Conservation (phyloP, 2,329 filamentous ascomycete genomes). For the Fusarium tanahbumbuense region DNA sequence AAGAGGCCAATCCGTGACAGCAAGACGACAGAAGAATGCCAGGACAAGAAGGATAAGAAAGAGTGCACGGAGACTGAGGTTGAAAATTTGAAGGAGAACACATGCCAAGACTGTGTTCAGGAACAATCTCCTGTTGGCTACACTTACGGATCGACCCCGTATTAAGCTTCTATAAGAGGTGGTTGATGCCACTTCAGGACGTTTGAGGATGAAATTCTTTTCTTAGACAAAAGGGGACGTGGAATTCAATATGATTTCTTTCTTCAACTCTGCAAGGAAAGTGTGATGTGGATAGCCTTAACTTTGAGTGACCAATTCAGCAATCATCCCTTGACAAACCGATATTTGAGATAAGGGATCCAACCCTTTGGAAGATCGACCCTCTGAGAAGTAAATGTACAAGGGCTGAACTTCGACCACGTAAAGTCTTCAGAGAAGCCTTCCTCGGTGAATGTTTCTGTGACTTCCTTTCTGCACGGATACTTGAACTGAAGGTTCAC, state of each 20-base stretch:
- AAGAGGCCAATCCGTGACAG: fast-evolving
- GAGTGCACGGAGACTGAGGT: not conserved
- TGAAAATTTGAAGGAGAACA: fast-evolving
- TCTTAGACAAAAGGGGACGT: not conserved
- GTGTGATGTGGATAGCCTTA: not conserved
- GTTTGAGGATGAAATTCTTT: not conserved
- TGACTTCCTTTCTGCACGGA: constrained; percentile 19
- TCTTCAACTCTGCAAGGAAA: not conserved
- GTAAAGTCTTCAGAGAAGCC: constrained; percentile 16
- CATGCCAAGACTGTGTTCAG: not conserved
- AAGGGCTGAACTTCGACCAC: constrained; percentile 28
- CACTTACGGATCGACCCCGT: not conserved
- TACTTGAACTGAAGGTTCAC: constrained; percentile 32
- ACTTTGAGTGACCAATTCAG: not conserved
- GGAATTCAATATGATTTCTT: not conserved
- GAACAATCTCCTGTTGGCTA: not conserved
- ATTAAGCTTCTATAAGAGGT: not conserved
- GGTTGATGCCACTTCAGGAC: not conserved
- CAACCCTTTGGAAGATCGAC: constrained; percentile 25
- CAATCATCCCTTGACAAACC: constrained; percentile 17
- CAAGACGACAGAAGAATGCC: not conserved
- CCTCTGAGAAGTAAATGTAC: constrained; percentile 19
- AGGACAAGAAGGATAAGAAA: not conserved
- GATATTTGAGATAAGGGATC: constrained; percentile 36
- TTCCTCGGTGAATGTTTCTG: constrained; percentile 20